Evolutionary conservation across 768 basidiomycete genomes (phyloP).

Genomic region (Rickenella mellea): DNA sequence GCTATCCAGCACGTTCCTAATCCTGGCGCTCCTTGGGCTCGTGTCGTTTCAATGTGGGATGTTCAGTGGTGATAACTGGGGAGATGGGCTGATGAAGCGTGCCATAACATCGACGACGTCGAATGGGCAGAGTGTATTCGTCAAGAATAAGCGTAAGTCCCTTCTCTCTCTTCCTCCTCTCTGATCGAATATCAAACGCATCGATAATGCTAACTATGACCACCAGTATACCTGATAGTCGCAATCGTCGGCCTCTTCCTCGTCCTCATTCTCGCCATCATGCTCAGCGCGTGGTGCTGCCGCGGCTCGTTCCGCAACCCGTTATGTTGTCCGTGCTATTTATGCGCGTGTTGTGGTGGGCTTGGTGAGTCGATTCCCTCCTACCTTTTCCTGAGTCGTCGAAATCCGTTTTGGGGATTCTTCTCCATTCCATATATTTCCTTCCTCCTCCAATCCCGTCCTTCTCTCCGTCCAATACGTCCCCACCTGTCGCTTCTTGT

Average conservation of each 20-base stretch:
- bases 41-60: no score
- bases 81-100: no score
- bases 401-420: neutral
- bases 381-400: neutral
- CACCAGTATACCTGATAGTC: slow-evolving; percentile 60
- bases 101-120: no score
- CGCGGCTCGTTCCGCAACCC: slow-evolving; percentile 54
- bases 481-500: no score
- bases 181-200: no score
- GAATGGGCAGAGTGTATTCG: no score
- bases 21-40: no score
- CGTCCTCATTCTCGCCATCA: slow-evolving; percentile 42
- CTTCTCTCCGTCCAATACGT: neutral
- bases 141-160: no score
- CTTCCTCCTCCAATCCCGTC: slow-evolving; percentile 3
- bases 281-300: slow-evolving; percentile 62
- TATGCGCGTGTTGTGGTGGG: slow-evolving; percentile 66
- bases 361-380: slow-evolving; percentile 31
- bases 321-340: slow-evolving; percentile 59
- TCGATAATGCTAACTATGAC: no score
- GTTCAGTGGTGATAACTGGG: no score
- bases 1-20: no score
- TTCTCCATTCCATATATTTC: neutral
- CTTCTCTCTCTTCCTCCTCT: no score
- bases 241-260: slow-evolving; percentile 55